A percentile compares a stretch with the other conserved stretches of the same genome.
Conservation (phyloP, 176 grass and related monocot species). For the Aegilops bicornis region DNA sequence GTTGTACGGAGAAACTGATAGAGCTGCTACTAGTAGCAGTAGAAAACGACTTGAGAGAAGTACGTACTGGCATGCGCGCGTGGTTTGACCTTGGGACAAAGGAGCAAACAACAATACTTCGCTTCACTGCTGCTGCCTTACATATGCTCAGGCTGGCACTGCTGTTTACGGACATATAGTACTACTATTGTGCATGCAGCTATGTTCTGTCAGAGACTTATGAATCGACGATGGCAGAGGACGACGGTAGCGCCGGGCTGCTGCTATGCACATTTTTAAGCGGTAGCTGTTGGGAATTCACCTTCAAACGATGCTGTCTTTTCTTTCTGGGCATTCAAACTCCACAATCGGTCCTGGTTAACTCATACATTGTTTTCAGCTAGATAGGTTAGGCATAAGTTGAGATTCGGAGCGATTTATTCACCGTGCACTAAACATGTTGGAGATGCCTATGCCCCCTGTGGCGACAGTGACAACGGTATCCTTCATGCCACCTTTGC, state of each 20-base stretch:
- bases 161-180: background rate
- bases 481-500: background rate
- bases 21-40: too few relatives aligned
- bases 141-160: background rate
- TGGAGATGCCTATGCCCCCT: background rate
- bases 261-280: background rate
- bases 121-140: background rate
- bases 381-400: background rate
- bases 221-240: background rate
- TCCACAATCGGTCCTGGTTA: background rate
- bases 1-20: too few relatives aligned
- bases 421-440: background rate
- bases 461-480: background rate
- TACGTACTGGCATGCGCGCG: background rate
- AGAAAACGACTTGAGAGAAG: conserved; percentile 33
- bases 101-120: background rate
- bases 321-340: too few relatives aligned
- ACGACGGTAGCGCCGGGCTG: background rate
- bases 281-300: background rate
- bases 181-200: too few relatives aligned
- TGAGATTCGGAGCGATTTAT: background rate
- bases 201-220: background rate
- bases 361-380: conserved; percentile 12
- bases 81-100: conserved; percentile 31
- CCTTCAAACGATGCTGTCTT: too few relatives aligned